Base-by-base conservation (phyloP, 1,284 basidiomycete species). In the Afroboletus lepidellus region DNA sequence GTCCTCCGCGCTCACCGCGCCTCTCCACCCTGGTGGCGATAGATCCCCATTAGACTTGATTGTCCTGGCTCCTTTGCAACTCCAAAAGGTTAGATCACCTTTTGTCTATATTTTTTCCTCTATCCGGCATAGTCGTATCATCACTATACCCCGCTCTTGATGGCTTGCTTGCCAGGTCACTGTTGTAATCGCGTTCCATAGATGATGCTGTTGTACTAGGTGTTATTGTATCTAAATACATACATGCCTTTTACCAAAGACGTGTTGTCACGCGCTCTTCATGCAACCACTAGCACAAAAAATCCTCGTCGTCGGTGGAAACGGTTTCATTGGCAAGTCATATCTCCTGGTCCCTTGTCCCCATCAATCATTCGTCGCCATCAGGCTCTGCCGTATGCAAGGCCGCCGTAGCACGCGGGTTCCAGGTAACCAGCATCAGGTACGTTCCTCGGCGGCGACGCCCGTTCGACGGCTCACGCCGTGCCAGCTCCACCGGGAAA, bases 371-470 rank as follows among this genome's bases (percentile, higher is more conserved):
- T 20, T 60, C 39, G 53, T 55, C 49, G 52, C 50, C 46, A 24
- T 11, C 63, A 96, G 95, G 96, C 51, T 97, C 95, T 23, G 88
- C 94, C 7, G 84, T 98, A 34, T 97, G 94, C 74, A 90, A 84
- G 67, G 81, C 85, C 16, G 95, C 94, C 9, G 75, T 98, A 18
- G 78, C 84, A 21, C 83, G 84, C 51, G 94, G 95, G 1, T 85
- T 93, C 76, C 77, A 88, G 53, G 96, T 98, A 15, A 86, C 87
- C 12, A 94, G 91, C 69, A 83, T 98, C 64, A 94, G 91, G 92
- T 92, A 57, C 41, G 74, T 8, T 53, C 18, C 18, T 12, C 9
- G n/a, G 8, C 43, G 18, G 11, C 23, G 24, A 8, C 1, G 5
- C 15, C 2, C n/a, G 0, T 16, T 30, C 20, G 24, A 29, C 39